Conservation (phyloP, 495 filamentous ascomycete species). For the Xylaria telfairii region DNA sequence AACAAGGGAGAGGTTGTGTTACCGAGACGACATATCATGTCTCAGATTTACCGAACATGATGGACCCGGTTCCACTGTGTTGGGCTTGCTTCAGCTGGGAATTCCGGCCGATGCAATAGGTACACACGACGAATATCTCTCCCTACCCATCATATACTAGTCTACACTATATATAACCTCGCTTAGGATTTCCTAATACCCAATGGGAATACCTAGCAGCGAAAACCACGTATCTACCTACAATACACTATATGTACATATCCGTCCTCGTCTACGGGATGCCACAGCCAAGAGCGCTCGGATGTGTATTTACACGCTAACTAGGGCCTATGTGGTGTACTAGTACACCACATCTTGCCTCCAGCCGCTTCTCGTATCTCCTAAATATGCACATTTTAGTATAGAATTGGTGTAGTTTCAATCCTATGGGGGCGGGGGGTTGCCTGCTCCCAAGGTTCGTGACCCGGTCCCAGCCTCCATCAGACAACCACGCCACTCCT, state of each 20-base stretch:
- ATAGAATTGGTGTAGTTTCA: not conserved
- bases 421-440: no score
- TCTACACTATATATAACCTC: not conserved
- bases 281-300: no score
- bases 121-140: not conserved
- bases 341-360: no score
- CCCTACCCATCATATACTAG: not conserved
- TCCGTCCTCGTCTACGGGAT: no score
- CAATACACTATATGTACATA: no score
- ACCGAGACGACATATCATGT: not conserved
- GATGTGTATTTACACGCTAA: no score
- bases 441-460: not conserved
- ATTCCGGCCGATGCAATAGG: not conserved
- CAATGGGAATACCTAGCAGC: not conserved
- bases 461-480: not conserved
- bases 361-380: not conserved
- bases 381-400: not conserved
- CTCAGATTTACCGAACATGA: not conserved
- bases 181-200: not conserved
- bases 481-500: conserved; percentile 4
- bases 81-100: not conserved
- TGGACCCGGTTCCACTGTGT: not conserved
- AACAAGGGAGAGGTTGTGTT: not conserved
- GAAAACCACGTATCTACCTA: no score
- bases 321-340: no score